A percentile compares a stretch with the other conserved stretches of the same genome.
phyloP scores from a whole-genome alignment of 2,329 filamentous ascomycete species.

The Elsinoe necatrix region DNA sequence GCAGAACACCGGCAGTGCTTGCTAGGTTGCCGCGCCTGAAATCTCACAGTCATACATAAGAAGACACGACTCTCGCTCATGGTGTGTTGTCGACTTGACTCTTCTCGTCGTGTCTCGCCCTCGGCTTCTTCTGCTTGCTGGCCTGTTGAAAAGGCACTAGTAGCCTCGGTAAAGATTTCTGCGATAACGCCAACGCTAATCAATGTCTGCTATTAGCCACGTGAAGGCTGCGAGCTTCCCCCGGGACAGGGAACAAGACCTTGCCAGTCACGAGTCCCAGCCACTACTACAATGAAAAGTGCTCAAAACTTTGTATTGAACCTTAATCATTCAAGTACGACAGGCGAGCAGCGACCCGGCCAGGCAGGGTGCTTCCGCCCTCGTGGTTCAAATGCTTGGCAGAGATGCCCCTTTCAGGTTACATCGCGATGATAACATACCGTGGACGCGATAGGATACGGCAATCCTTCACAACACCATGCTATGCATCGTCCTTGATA shows the following conservation, averaged over 20 bases:
- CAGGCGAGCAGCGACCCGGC: neutral
- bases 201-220: constrained; percentile 4
- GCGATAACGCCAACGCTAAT: neutral
- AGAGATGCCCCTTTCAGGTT: neutral
- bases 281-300: neutral
- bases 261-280: neutral
- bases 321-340: neutral
- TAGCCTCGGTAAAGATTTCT: neutral
- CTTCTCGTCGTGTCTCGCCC: no score
- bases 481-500: neutral
- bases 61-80: no score
- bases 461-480: neutral
- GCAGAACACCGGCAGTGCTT: no score
- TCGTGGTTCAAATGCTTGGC: neutral
- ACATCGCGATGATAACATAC: neutral
- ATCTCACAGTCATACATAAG: no score
- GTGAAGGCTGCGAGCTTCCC: neutral
- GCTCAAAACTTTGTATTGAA: neutral
- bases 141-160: neutral
- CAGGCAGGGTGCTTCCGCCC: neutral
- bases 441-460: neutral
- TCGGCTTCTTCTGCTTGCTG: neutral
- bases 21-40: no score
- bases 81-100: no score
- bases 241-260: neutral